phyloP scores from a whole-genome alignment of 2,329 filamentous ascomycete species.

The Cryphonectria carpinicola region DNA sequence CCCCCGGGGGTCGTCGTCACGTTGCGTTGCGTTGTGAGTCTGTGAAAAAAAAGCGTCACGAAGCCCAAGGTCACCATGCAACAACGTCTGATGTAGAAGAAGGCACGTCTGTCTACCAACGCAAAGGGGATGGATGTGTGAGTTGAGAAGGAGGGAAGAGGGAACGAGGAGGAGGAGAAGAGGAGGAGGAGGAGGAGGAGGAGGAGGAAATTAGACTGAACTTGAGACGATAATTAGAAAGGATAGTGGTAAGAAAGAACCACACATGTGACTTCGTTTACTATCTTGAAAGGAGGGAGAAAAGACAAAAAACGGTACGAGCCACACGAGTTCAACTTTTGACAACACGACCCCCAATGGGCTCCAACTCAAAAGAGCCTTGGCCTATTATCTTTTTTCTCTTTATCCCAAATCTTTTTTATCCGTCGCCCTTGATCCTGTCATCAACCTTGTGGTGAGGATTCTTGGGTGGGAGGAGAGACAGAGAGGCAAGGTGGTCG shows the following conservation, averaged over 20 bases:
- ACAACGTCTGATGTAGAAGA: background rate
- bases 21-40: conserved; percentile 8
- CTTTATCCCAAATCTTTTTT: background rate
- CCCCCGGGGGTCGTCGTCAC: background rate
- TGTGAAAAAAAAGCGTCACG: conserved; percentile 20
- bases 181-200: too few relatives aligned
- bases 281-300: background rate
- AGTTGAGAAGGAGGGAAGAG: background rate
- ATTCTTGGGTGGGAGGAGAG: background rate
- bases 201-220: background rate
- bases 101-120: background rate
- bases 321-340: background rate
- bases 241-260: background rate
- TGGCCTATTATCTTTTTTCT: background rate
- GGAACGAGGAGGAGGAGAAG: too few relatives aligned
- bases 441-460: background rate
- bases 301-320: background rate
- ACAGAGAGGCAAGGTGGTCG: background rate
- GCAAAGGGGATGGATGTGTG: background rate
- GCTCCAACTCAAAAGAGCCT: background rate
- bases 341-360: background rate
- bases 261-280: background rate
- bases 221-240: background rate
- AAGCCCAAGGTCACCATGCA: background rate
- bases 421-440: background rate